Conservation (phyloP, 805 yeast genomes). For the Scheffersomyces stipitis region DNA sequence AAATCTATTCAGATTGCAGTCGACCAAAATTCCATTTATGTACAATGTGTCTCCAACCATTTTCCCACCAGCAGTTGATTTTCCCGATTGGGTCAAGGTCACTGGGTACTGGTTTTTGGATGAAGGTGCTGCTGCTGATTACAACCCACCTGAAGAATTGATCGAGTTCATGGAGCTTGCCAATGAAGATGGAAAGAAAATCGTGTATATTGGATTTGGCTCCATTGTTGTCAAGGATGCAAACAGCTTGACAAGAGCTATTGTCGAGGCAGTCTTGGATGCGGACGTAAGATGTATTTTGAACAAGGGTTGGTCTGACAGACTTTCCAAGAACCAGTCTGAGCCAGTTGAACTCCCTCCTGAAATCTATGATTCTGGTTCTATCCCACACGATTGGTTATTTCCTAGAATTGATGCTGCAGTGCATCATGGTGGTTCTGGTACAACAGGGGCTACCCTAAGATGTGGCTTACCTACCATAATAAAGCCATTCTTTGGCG, state of each 20-base stretch:
- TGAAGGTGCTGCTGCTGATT: slow-evolving; percentile 51
- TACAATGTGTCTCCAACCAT: slow-evolving; percentile 87
- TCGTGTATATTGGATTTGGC: slow-evolving; percentile 94
- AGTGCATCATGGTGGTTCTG: slow-evolving; percentile 97
- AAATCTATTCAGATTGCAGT: slow-evolving; percentile 67
- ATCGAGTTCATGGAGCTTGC: slow-evolving; percentile 64
- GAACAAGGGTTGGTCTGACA: slow-evolving; percentile 94
- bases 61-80: slow-evolving; percentile 90
- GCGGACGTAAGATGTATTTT: slow-evolving; percentile 85
- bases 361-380: slow-evolving; percentile 66
- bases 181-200: slow-evolving; percentile 54
- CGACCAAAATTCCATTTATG: slow-evolving; percentile 78
- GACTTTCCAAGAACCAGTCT: slow-evolving; percentile 42
- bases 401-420: slow-evolving; percentile 89
- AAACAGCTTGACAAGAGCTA: slow-evolving; percentile 69
- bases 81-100: slow-evolving; percentile 92
- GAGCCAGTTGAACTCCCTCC: slow-evolving; percentile 53
- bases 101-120: slow-evolving; percentile 95
- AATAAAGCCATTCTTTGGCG: slow-evolving; percentile 94
- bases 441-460: slow-evolving; percentile 91
- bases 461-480: slow-evolving; percentile 86
- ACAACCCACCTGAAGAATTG: slow-evolving; percentile 61
- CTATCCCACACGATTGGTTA: slow-evolving; percentile 92
- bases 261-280: slow-evolving; percentile 72
- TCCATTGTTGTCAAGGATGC: slow-evolving; percentile 91